A percentile compares a stretch with the other conserved stretches of the same genome.
These are phyloP conservation scores for Teratosphaeria gauchensis DNA, from an alignment of 2,329 filamentous ascomycete species.

Conservation along the genomic window DNA sequence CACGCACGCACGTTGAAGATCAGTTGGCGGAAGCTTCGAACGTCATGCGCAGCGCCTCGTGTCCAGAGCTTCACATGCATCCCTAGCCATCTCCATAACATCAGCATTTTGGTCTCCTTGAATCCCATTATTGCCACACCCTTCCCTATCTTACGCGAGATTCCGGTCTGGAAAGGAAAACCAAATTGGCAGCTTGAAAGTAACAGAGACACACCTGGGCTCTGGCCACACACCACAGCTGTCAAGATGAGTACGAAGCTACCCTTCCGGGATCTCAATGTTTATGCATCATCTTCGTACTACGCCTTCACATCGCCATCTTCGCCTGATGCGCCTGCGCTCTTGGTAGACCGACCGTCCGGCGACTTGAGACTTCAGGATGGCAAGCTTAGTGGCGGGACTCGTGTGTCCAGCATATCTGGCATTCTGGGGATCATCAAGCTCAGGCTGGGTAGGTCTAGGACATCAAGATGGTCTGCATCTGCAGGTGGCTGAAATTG, in stretches of 20 bases:
- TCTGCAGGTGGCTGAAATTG: neutral
- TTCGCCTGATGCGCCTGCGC: conserved; percentile 74
- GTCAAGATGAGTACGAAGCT: conserved; percentile 43
- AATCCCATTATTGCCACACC: neutral
- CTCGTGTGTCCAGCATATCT: conserved; percentile 86
- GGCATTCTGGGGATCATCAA: conserved; percentile 92
- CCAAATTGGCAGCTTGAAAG: neutral
- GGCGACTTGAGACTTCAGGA: conserved; percentile 82
- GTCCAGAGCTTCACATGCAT: neutral
- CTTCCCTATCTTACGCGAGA: neutral
- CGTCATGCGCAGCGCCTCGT: neutral
- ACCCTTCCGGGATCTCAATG: conserved; percentile 93
- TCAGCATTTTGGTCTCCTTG: neutral
- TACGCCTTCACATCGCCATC: conserved; percentile 97
- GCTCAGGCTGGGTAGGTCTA: conserved; percentile 67
- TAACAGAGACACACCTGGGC: too few species aligned
- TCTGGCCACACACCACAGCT: neutral
- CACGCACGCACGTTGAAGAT: neutral
- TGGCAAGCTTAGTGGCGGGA: conserved; percentile 63
- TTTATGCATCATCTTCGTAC: conserved; percentile 81
- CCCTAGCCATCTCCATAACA: neutral
- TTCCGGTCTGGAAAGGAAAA: neutral
- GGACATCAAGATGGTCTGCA: neutral
- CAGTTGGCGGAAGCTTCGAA: neutral
- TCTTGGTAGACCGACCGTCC: conserved; percentile 84